Evolutionary conservation across 805 yeast species (phyloP), one percentile per base, ranked within the genome.

Genomic region (Soucietia sequanensis): DNA sequence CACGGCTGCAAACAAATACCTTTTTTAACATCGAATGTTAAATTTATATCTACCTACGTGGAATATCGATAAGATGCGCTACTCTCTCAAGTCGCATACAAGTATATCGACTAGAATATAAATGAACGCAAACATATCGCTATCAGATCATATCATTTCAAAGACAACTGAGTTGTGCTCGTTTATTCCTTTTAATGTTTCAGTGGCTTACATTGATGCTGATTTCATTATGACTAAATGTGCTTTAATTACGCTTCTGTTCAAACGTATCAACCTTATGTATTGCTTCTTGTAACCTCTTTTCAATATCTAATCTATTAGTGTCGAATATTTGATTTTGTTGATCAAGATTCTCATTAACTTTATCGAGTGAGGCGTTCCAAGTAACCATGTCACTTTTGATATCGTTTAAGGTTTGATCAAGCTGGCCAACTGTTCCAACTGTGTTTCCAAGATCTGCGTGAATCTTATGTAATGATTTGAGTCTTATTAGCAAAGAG

Each of bases 401-500:
- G 33, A 68, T 37, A 10, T 44, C 47, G 3, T 34, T 37, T 17
- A 68, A 29, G n/a, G 51, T 42, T 17, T 38, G 33, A 32, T 65
- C 73, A 10, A 68, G 30, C 3, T 45, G 44, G 4, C 43, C 39
- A 4, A 58, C 50, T 8, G 53, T 43, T 4, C 44, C 43, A 18
- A 61, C 54, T 5, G 58, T 44, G n/a, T 39, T 47, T 7, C 59
- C 63, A 13, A 63, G 32, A 12, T 59, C 63, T 6, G 54, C 35
- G 40, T 68, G 72, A 2, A 64, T 52, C 3, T 41, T 35, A 34
- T 62, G 58, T 27, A 68, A 50, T 2, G 59, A 39, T 27, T 58
- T 55, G 24, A 68, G 51, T 20, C 74, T 36, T 6, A 35, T 24
- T 0, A 65, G 24, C 7, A 65, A 24, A 5, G 46, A 33, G 0